phyloP scores from a whole-genome alignment of 768 basidiomycete genomes.

The Lactifluus volemus region DNA sequence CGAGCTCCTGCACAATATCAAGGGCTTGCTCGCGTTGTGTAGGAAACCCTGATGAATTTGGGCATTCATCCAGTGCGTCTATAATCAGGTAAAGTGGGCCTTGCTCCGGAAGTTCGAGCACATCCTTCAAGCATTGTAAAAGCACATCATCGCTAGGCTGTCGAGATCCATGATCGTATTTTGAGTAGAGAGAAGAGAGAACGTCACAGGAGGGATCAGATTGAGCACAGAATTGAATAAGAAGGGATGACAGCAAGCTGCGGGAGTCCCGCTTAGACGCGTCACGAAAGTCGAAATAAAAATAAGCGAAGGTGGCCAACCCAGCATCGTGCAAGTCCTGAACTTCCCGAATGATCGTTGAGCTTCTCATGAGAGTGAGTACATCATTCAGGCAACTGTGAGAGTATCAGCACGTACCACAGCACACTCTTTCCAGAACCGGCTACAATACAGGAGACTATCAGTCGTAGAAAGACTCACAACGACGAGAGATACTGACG shows the following conservation, averaged over 20 bases:
- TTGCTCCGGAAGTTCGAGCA: no score
- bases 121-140: no score
- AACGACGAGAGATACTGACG: neutral
- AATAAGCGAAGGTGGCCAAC: neutral
- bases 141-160: neutral
- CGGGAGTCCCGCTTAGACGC: neutral
- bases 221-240: neutral
- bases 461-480: neutral
- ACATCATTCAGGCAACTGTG: no score
- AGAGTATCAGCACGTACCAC: no score
- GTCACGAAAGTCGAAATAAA: neutral
- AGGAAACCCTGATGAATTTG: neutral
- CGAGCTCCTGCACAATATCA: neutral
- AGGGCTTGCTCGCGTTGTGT: neutral
- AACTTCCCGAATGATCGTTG: no score
- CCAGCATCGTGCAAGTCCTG: no score
- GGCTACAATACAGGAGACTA: neutral
- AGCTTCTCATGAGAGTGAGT: no score
- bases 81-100: neutral
- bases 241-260: neutral
- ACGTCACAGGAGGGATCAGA: neutral
- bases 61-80: neutral
- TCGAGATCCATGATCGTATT: neutral
- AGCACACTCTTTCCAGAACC: no score
- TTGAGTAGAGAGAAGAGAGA: neutral